Evolutionary conservation across 345 rosid species (phyloP).

Genomic region (Gossypium arboreum): DNA sequence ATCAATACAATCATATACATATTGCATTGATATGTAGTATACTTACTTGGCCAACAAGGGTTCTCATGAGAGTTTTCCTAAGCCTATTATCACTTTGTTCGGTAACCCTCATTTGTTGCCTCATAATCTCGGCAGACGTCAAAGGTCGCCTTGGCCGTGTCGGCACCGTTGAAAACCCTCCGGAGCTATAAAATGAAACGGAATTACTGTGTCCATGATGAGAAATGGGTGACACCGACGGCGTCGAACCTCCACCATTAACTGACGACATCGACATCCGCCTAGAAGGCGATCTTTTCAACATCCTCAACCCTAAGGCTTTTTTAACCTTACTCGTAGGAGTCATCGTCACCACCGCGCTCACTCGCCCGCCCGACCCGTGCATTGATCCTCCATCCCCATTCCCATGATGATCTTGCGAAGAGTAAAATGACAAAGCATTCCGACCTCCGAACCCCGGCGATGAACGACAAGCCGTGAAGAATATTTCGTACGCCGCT

Average conservation of each 20-base stretch:
- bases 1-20: neutral
- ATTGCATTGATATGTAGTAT: neutral
- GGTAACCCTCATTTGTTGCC: conserved; percentile 85
- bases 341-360: conserved; percentile 74
- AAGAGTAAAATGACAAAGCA: conserved; percentile 56
- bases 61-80: conserved; percentile 78
- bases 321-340: conserved; percentile 71
- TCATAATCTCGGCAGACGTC: conserved; percentile 93
- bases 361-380: conserved; percentile 23
- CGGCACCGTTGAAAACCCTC: neutral
- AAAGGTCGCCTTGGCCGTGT: conserved; percentile 59
- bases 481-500: conserved; percentile 85
- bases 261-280: conserved; percentile 43
- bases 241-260: conserved; percentile 29
- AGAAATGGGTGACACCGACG: conserved; percentile 46
- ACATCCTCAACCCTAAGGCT: conserved; percentile 73
- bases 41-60: conserved; percentile 69
- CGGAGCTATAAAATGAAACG: neutral
- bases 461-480: conserved; percentile 81
- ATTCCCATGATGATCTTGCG: conserved; percentile 31
- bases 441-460: conserved; percentile 82
- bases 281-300: conserved; percentile 69
- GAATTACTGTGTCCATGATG: neutral
- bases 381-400: conserved; percentile 25
- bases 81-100: conserved; percentile 85